Base-by-base conservation (phyloP, 2,329 filamentous ascomycete species). In the Trichophaea hybrida region DNA sequence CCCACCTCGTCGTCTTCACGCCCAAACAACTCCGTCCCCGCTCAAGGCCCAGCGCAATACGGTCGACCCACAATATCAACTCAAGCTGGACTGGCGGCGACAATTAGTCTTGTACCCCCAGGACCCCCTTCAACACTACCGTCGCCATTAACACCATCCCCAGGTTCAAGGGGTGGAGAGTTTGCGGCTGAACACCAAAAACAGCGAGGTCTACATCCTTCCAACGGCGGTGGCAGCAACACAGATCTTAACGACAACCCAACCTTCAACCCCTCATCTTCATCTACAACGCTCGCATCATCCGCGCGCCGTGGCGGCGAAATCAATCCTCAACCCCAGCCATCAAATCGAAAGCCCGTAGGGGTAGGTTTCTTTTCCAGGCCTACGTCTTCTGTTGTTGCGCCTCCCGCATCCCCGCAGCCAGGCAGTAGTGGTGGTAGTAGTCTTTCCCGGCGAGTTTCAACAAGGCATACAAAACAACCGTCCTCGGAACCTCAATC, bases 161-260 rank as follows among this genome's bases (percentile, higher is more conserved):
- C 51, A 35, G 51, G 5, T 15, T 35, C 51, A 13, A 35, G 32
- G 15, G 51, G 51, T 13, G 31, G 35, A 4, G 53, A 46, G 5
- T 43, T 43, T 55, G 53, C 53, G 53, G 53, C 53, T 55, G 53
- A 55, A 44, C 12, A 37, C 50, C 50, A 53, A 33, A 13, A 46
- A 24, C 40, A 10, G 10, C 35, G 13, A 17, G 24, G 40, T 32
- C 38, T 32, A 8, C 53, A 55, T 12, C 53, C 68, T 37, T 13
- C 8, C 8, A 40, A 55, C 31, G 34, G 38, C 37, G 53, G 38
- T 33, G 66, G 66, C 55, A 67, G 65, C 57, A 63, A 61, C 35
- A 63, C 63, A 54, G 55, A 55, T 31, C 43, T 53, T 5, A 57
- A 61, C 24, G 65, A 64, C 37, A 65, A 61, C 12, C 48, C 51